These are phyloP conservation scores for Irpex rosettiformis DNA, from an alignment of 1,284 basidiomycete species.

Conservation along the genomic window DNA sequence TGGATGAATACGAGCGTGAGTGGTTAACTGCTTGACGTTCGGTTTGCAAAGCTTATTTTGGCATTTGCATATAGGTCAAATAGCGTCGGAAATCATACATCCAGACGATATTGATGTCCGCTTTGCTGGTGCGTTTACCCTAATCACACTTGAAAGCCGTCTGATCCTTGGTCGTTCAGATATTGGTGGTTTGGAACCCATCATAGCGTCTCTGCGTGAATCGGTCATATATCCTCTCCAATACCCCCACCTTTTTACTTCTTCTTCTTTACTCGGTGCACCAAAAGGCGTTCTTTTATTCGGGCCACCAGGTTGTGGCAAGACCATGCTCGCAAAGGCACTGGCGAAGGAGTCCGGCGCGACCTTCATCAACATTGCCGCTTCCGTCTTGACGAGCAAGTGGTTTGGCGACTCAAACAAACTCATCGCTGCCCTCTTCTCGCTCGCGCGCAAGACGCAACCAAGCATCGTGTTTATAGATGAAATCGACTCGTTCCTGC, in stretches of 20 bases:
- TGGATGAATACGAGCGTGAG: slow-evolving; percentile 82
- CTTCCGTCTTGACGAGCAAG: slow-evolving; percentile 80
- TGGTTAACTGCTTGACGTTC: slow-evolving; percentile 3
- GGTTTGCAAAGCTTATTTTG: background rate
- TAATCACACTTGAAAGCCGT: slow-evolving; percentile 2
- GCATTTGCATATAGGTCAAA: slow-evolving; percentile 49
- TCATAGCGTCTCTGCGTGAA: slow-evolving; percentile 89
- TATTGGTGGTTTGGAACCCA: slow-evolving; percentile 94
- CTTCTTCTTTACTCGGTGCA: slow-evolving; percentile 68
- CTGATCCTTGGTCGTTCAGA: slow-evolving; percentile 41
- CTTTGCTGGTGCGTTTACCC: slow-evolving; percentile 57
- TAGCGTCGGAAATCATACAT: slow-evolving; percentile 83
- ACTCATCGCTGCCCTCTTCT: slow-evolving; percentile 85
- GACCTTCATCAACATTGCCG: slow-evolving; percentile 92
- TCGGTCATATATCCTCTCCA: slow-evolving; percentile 96
- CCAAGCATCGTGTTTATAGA: slow-evolving; percentile 82
- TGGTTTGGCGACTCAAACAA: slow-evolving; percentile 99
- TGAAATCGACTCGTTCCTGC: slow-evolving; percentile 86
- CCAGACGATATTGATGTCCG: slow-evolving; percentile 78
- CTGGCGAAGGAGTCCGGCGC: slow-evolving; percentile 96
- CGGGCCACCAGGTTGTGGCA: slow-evolving; percentile 91
- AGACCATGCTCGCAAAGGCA: slow-evolving; percentile 95
- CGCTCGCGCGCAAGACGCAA: slow-evolving; percentile 71
- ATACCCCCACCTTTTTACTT: slow-evolving; percentile 86
- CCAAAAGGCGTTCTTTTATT: slow-evolving; percentile 84